These are phyloP conservation scores for Carex littledalei DNA, from an alignment of 176 grass and related monocot genomes.

Conservation along the genomic window DNA sequence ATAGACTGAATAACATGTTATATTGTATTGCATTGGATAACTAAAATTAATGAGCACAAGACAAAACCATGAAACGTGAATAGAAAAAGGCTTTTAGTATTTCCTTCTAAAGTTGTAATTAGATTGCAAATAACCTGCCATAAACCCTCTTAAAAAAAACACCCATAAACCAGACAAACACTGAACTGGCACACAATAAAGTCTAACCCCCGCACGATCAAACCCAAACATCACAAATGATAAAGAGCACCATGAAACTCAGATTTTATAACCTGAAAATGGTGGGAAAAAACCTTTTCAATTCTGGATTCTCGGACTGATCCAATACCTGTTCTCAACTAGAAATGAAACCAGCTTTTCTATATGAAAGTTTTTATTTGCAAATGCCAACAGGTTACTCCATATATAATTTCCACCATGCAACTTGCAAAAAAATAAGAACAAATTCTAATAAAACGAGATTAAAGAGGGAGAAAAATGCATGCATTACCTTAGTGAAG, in stretches of 20 bases:
- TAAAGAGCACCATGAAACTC: not conserved
- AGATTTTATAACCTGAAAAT: not conserved
- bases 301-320: not conserved
- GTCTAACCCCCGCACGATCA: not conserved
- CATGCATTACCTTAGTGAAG: conserved; percentile 81
- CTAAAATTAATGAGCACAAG: not conserved
- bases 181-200: not conserved
- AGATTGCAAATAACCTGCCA: not conserved
- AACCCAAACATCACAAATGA: not conserved
- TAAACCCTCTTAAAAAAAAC: not conserved
- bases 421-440: not conserved
- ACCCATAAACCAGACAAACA: not conserved
- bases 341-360: not conserved
- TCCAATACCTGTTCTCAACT: not conserved
- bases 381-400: not conserved
- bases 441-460: not conserved
- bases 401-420: not conserved
- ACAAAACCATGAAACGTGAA: conserved; percentile 1
- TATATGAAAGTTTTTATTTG: not conserved
- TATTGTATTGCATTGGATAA: too few species aligned
- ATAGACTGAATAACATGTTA: not conserved
- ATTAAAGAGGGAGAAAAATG: not conserved
- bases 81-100: not conserved
- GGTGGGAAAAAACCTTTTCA: not conserved
- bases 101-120: not conserved